Conservation (phyloP, 1,284 basidiomycete species). For the Fomitopsis betulina region DNA sequence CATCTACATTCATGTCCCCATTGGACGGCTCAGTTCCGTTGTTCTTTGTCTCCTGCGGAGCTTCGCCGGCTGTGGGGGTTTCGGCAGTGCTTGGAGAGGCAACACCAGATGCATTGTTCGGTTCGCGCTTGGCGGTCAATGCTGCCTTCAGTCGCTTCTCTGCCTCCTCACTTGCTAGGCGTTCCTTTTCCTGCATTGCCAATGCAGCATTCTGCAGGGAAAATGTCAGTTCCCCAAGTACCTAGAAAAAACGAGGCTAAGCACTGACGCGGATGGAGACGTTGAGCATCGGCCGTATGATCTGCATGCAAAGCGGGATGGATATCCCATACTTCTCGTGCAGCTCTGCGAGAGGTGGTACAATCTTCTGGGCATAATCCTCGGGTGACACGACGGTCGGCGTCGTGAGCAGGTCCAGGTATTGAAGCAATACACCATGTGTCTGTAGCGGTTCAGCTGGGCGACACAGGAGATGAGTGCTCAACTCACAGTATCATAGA, state of each 20-base stretch:
- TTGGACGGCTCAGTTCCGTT: slow-evolving; percentile 34
- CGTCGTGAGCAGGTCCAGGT: slow-evolving; percentile 67
- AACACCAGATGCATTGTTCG: slow-evolving; percentile 51
- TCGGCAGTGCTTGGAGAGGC: slow-evolving; percentile 52
- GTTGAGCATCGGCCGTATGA: slow-evolving; percentile 80
- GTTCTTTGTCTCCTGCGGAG: slow-evolving; percentile 24
- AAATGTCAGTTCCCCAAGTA: slow-evolving; percentile 4
- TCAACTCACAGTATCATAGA: slow-evolving; percentile 73
- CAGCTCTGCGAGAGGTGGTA: slow-evolving; percentile 72
- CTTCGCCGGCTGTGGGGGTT: slow-evolving; percentile 29
- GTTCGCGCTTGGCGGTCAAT: slow-evolving; percentile 70
- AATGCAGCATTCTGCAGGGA: slow-evolving; percentile 48
- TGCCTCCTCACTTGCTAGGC: slow-evolving; percentile 62
- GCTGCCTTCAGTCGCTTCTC: slow-evolving; percentile 76
- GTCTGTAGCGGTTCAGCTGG: slow-evolving; percentile 40
- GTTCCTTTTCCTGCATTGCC: slow-evolving; percentile 59
- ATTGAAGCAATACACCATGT: slow-evolving; percentile 74
- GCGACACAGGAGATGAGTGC: slow-evolving; percentile 21
- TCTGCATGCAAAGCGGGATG: slow-evolving; percentile 86
- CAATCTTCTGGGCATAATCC: slow-evolving; percentile 60
- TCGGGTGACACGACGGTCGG: slow-evolving; percentile 52
- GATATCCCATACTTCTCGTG: slow-evolving; percentile 74
- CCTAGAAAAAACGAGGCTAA: slow-evolving; percentile 16
- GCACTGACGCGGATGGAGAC: slow-evolving; percentile 53
- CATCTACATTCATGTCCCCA: slow-evolving; percentile 35